A percentile compares a stretch with the other conserved stretches of the same genome.
phyloP scores from a whole-genome alignment of 2,329 filamentous ascomycete species.

The Metarhizium guizhouense region DNA sequence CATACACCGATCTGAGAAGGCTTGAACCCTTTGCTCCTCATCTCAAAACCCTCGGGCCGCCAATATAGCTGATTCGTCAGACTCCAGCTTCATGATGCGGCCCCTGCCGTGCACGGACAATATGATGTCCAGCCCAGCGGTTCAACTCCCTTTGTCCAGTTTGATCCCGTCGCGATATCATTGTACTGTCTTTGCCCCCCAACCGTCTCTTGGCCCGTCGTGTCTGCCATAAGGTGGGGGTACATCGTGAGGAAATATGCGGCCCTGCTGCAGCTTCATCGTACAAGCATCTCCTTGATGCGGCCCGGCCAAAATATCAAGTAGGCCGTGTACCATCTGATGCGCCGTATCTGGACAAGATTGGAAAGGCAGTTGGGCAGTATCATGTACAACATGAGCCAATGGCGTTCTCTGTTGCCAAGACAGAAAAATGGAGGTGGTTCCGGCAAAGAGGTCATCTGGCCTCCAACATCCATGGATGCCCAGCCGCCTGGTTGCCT shows the following conservation, averaged over 20 bases:
- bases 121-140: too few species aligned
- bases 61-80: background rate
- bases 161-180: background rate
- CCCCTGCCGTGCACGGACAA: background rate
- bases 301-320: background rate
- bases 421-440: background rate
- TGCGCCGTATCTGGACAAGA: background rate
- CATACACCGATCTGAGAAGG: background rate
- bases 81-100: background rate
- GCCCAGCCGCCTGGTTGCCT: background rate
- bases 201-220: background rate
- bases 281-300: background rate
- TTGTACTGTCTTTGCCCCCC: background rate
- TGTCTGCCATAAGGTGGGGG: background rate
- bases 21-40: background rate
- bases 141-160: too few species aligned
- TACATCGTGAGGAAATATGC: background rate
- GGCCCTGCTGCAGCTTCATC: background rate
- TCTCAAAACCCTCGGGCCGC: background rate
- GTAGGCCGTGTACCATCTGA: background rate
- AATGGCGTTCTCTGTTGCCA: background rate
- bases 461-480: background rate
- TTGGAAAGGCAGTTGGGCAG: background rate
- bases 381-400: background rate
- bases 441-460: constrained; percentile 1